A percentile compares a stretch with the other conserved stretches of the same genome.
Conservation (phyloP, 305 asterid genomes). For the Rubia occidens region DNA sequence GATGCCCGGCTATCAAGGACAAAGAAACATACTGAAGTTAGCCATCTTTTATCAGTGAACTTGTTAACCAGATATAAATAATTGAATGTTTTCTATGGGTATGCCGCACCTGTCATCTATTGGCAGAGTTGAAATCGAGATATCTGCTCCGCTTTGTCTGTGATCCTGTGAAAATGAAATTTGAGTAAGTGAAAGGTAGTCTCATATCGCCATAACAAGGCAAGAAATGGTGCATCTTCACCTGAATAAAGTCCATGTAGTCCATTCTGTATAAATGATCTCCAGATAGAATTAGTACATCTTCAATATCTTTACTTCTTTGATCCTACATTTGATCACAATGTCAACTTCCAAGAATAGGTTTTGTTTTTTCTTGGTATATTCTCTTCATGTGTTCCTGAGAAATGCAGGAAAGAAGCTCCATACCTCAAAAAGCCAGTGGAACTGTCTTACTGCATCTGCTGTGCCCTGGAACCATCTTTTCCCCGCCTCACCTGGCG, state of each 20-base stretch:
- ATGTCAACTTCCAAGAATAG: neutral
- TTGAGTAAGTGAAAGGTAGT: constrained; percentile 8
- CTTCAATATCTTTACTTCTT: constrained; percentile 87
- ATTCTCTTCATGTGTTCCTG: neutral
- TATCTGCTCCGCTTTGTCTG: constrained; percentile 91
- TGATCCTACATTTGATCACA: constrained; percentile 49
- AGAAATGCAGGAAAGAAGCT: constrained; percentile 9
- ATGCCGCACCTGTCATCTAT: constrained; percentile 62
- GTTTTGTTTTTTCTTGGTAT: neutral
- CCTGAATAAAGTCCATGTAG: constrained; percentile 92
- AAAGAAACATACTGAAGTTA: constrained; percentile 16
- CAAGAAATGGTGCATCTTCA: constrained; percentile 10
- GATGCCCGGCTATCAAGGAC: constrained; percentile 89
- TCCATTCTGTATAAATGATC: constrained; percentile 98
- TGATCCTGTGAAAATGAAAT: constrained; percentile 52
- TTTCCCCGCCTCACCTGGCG: constrained; percentile 84
- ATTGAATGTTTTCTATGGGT: neutral
- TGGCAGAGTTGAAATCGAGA: constrained; percentile 68
- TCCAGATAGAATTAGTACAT: constrained; percentile 88
- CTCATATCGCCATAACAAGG: neutral
- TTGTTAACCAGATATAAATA: no score
- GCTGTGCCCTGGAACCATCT: constrained; percentile 97
- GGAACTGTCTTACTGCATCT: constrained; percentile 91
- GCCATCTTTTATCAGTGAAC: neutral
- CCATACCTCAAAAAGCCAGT: constrained; percentile 94